phyloP scores from a whole-genome alignment of 176 grass and related monocot genomes.

The Oryza coarctata region DNA sequence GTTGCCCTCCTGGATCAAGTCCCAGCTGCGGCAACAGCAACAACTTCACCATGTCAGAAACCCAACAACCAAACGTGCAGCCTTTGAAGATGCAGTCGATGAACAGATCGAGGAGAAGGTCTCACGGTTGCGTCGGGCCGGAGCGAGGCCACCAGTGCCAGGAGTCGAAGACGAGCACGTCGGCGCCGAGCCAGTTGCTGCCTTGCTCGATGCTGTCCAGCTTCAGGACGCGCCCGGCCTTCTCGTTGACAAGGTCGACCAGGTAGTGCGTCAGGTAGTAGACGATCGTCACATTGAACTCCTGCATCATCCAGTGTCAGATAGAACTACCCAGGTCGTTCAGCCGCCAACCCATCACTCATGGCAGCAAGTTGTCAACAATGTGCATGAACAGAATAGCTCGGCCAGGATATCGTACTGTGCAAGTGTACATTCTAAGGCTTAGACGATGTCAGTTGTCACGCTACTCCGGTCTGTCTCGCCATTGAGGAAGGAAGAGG shows the following conservation, averaged over 20 bases:
- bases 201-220: conserved; percentile 57
- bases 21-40: conserved; percentile 56
- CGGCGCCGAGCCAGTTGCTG: conserved; percentile 51
- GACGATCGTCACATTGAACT: conserved; percentile 61
- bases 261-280: conserved; percentile 91
- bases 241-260: conserved; percentile 54
- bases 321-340: not conserved
- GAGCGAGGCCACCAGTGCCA: conserved; percentile 92
- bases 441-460: not conserved
- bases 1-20: conserved; percentile 64
- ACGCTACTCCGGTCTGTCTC: not conserved
- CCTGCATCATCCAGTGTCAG: conserved; percentile 38
- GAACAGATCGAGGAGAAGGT: not conserved
- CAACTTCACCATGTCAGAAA: not conserved
- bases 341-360: not conserved
- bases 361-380: not conserved
- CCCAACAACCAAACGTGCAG: not conserved
- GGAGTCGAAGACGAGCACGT: conserved; percentile 88
- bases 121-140: conserved; percentile 53
- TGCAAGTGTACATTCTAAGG: not conserved
- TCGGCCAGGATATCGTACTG: not conserved
- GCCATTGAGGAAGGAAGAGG: not conserved
- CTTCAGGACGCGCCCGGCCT: conserved; percentile 63
- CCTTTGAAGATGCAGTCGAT: not conserved
- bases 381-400: not conserved